phyloP scores from a whole-genome alignment of 1,284 basidiomycete species.

The Pyrrhoderma lamaoense region DNA sequence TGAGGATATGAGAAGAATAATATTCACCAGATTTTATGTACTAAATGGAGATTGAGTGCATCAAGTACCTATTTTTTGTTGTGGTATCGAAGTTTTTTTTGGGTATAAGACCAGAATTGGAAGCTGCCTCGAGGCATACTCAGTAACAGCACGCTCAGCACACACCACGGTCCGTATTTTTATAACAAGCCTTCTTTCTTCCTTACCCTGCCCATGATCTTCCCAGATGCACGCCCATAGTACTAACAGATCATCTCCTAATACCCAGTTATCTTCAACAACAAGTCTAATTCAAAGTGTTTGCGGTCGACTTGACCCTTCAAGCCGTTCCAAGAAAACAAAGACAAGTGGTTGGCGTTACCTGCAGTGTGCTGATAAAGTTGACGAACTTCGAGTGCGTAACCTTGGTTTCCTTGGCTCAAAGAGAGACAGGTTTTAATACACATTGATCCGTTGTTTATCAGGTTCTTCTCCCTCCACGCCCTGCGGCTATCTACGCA shows the following conservation, averaged over 20 bases:
- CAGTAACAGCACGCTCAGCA: neutral
- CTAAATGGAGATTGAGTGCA: too few relatives aligned
- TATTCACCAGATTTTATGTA: too few relatives aligned
- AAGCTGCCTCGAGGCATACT: too few relatives aligned
- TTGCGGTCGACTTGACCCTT: constrained; percentile 62
- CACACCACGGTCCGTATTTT: neutral
- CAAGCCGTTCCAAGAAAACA: constrained; percentile 37
- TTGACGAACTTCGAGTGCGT: constrained; percentile 59
- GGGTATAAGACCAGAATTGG: too few relatives aligned
- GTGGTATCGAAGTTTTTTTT: too few relatives aligned
- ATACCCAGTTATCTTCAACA: constrained; percentile 9
- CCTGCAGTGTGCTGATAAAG: constrained; percentile 66
- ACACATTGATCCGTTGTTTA: constrained; percentile 5
- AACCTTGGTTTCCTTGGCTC: neutral
- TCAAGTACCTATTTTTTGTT: too few relatives aligned
- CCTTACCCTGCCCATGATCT: constrained; percentile 12
- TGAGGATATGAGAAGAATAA: too few relatives aligned
- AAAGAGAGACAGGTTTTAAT: neutral
- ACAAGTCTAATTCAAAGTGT: constrained; percentile 36
- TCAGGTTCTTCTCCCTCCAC: constrained; percentile 62
- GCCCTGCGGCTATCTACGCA: constrained; percentile 59
- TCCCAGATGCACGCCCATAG: constrained; percentile 20
- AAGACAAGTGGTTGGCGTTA: constrained; percentile 54
- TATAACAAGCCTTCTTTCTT: neutral
- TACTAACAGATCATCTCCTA: constrained; percentile 22